A percentile compares a stretch with the other conserved stretches of the same genome.
Evolutionary conservation across 1,284 basidiomycete species (phyloP).

Genomic region (Apiotrichum mycotoxinovorans): DNA sequence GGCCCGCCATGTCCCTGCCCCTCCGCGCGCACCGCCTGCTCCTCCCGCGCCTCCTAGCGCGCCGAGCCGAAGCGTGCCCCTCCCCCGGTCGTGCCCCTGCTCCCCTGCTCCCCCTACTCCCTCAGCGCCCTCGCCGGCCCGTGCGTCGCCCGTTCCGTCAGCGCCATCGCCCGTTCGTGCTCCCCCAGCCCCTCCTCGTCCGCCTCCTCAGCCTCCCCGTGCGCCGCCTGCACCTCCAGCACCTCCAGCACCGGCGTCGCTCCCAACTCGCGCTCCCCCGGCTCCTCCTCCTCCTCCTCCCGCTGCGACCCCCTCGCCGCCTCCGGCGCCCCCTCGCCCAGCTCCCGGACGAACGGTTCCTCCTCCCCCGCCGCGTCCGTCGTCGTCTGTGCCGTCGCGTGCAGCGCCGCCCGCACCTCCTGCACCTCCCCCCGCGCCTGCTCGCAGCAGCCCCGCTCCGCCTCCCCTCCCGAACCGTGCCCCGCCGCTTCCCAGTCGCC

Average conservation of each 20-base stretch:
- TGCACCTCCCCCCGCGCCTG: conserved; percentile 23
- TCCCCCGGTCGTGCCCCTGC: no score
- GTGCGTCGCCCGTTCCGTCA: conserved; percentile 14
- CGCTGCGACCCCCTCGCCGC: conserved; percentile 9
- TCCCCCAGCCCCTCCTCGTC: conserved; percentile 13
- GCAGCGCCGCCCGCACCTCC: conserved; percentile 3
- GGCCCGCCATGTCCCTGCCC: conserved; percentile 1
- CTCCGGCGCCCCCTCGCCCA: neutral
- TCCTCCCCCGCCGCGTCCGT: conserved; percentile 25
- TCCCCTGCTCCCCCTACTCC: conserved; percentile 55
- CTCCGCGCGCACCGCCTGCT: conserved; percentile 4
- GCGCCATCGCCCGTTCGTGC: conserved; percentile 10
- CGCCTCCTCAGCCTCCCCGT: conserved; percentile 30
- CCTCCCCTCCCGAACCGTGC: conserved; percentile 55
- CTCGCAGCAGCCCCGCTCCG: conserved; percentile 14
- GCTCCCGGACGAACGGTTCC: conserved; percentile 10
- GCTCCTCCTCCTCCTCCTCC: conserved; percentile 34
- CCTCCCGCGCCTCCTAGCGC: neutral
- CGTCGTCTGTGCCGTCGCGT: neutral
- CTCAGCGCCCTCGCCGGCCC: conserved; percentile 54
- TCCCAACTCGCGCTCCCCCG: conserved; percentile 13
- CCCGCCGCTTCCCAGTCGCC: conserved; percentile 64
- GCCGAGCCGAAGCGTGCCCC: conserved; percentile 6
- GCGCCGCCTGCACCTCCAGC: conserved; percentile 13
- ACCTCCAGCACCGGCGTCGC: conserved; percentile 18